Base-by-base conservation (phyloP, 805 yeast species). In the Nakazawaea populi region DNA sequence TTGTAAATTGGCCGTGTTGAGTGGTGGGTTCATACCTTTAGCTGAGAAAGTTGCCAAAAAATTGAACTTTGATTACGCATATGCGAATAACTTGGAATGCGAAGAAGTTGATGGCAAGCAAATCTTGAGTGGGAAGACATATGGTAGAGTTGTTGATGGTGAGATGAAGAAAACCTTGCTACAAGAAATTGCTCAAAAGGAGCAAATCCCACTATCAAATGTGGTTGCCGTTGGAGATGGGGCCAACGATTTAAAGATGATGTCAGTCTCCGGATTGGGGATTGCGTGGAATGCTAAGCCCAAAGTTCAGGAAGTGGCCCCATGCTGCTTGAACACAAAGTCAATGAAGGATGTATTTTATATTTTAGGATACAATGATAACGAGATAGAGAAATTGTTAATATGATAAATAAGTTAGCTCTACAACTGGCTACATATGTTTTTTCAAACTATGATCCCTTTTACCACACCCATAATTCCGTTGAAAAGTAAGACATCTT, bases 261-360 rank as follows among this genome's bases (percentile, higher is more conserved):
- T 94, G 98, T 77, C 72, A 2, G 80, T 69, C 11, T 97, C 96
- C 2, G 98, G 98, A 0, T 87, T 82, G 64, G 99, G 99, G 24
- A 75, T 94, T 49, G 99, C 99, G 0, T 94, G 97, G 95, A 87
- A 89, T 64, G 99, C 98, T 24, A 94, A 94, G 65, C 97, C 98
- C 27, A 83, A 76, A 56, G 99, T 94, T 2, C 97, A 90, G 66
- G 64, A 69, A 52, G 71, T 73, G 56, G 98, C 99, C 0, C 97
- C 97, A 18, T 75, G 88, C 42, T 76, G 87, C 54, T 73, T 94
- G 55, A 94, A 94, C 64, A 74, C 92, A 0, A 71, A 75, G n/a
- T 74, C 86, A 4, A 75, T 94, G 64, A 72, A 73, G 54, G 97
- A 92, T 65, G 75, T 87, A 2, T 74, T 89, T 59, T 91, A 89